A percentile compares a stretch with the other conserved stretches of the same genome.
phyloP scores from a whole-genome alignment of 2,329 filamentous ascomycete species.

The Neophaeococcomyces aloes region DNA sequence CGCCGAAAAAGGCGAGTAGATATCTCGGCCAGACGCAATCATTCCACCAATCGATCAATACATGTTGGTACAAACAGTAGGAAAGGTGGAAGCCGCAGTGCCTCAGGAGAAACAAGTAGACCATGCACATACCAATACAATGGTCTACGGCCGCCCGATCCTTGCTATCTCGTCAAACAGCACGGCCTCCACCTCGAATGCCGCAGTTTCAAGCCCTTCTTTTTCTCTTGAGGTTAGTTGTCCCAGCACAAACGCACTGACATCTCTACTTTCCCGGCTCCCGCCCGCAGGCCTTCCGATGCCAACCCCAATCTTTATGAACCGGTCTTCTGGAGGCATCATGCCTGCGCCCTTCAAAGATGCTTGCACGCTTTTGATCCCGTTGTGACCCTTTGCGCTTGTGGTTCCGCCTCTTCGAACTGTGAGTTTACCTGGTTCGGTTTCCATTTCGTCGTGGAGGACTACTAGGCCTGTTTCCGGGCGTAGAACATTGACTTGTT shows the following conservation, averaged over 20 bases:
- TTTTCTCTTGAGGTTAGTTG: constrained; percentile 50
- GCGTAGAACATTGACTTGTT: constrained; percentile 21
- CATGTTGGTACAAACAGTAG: too few relatives aligned
- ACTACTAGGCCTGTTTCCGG: constrained; percentile 52
- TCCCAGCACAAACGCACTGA: constrained; percentile 67
- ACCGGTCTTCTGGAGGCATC: constrained; percentile 41
- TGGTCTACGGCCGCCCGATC: constrained; percentile 4
- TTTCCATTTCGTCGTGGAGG: constrained; percentile 81
- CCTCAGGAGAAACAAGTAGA: too few relatives aligned
- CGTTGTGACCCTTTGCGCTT: constrained; percentile 64
- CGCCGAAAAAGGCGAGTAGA: too few relatives aligned
- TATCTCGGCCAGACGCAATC: too few relatives aligned
- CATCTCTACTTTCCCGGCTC: constrained; percentile 54
- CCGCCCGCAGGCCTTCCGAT: constrained; percentile 62
- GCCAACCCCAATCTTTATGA: constrained; percentile 62
- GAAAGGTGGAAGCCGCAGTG: too few relatives aligned
- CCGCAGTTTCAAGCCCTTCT: constrained; percentile 39
- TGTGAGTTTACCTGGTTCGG: constrained; percentile 55
- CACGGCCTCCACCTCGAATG: constrained; percentile 40
- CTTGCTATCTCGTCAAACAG: constrained; percentile 39
- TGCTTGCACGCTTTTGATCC: constrained; percentile 52
- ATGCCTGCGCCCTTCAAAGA: constrained; percentile 14
- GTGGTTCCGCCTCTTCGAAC: constrained; percentile 49
- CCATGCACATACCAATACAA: too few relatives aligned
- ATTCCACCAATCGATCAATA: too few relatives aligned